Evolutionary conservation across 495 filamentous ascomycete genomes (phyloP).

Genomic region (Lasiosphaeria hispida): DNA sequence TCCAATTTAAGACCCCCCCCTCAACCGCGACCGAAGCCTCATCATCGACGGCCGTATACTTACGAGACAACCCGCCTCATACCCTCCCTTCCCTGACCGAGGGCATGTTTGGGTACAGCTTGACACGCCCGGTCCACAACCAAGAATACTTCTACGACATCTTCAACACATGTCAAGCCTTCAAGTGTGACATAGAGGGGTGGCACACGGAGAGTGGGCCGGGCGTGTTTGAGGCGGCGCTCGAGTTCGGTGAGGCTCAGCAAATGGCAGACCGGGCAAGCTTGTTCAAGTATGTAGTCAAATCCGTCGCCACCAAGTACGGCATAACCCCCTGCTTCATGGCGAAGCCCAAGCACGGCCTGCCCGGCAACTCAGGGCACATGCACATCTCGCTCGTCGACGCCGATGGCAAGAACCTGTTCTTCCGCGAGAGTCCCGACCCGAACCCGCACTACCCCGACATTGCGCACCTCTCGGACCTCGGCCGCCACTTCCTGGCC

Average conservation of each 20-base stretch:
- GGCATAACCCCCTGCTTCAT: conserved; percentile 97
- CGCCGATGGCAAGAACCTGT: conserved; percentile 69
- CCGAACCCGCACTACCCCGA: conserved; percentile 68
- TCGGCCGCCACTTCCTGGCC: conserved; percentile 91
- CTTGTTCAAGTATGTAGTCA: conserved; percentile 93
- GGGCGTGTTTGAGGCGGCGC: conserved; percentile 91
- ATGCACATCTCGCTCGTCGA: conserved; percentile 87
- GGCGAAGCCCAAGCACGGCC: conserved; percentile 89
- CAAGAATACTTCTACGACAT: conserved; percentile 93
- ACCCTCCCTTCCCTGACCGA: conserved; percentile 77
- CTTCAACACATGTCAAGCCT: conserved; percentile 77
- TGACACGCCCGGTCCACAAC: conserved; percentile 90
- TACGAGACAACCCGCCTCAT: conserved; percentile 68
- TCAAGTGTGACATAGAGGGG: conserved; percentile 83
- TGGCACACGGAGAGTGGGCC: conserved; percentile 98
- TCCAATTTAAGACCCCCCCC: conserved; percentile 78
- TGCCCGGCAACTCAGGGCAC: conserved; percentile 92
- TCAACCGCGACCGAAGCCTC: conserved; percentile 50
- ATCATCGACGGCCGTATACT: conserved; percentile 70
- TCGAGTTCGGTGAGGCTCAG: conserved; percentile 79
- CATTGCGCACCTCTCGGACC: conserved; percentile 73
- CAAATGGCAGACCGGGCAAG: conserved; percentile 88
- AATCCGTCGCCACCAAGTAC: conserved; percentile 77
- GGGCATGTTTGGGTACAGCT: conserved; percentile 97
- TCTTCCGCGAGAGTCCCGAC: conserved; percentile 70